Percentiles rank a stretch among this genome's conserved stretches.
phyloP scores from a whole-genome alignment of 2,329 filamentous ascomycete genomes.

The Fusarium staphyleae region DNA sequence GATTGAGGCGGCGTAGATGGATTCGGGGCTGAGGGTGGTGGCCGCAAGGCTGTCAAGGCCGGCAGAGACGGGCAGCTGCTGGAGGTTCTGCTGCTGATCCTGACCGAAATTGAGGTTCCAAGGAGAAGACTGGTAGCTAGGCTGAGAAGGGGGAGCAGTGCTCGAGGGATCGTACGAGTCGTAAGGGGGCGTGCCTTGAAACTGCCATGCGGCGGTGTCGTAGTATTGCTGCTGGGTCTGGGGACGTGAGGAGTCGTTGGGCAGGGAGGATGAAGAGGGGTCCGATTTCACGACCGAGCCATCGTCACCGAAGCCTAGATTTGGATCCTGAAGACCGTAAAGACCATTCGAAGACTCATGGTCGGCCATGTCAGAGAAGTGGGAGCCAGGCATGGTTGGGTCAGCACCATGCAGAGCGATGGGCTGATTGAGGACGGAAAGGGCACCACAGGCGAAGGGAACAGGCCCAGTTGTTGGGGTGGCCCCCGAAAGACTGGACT shows the following conservation, averaged over 20 bases:
- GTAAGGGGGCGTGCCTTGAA: conserved; percentile 57
- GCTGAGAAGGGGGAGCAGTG: conserved; percentile 45
- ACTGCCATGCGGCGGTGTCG: conserved; percentile 55
- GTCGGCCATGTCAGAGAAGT: conserved; percentile 49
- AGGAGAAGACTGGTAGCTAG: conserved; percentile 45
- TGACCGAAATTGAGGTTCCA: conserved; percentile 47
- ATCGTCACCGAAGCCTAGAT: conserved; percentile 49
- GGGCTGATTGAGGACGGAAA: conserved; percentile 40
- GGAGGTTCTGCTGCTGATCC: conserved; percentile 41
- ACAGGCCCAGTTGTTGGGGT: conserved; percentile 31
- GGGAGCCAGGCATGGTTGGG: conserved; percentile 41
- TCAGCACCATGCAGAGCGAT: conserved; percentile 42
- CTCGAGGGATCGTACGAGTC: conserved; percentile 53
- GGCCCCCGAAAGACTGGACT: conserved; percentile 26
- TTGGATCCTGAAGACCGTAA: conserved; percentile 55
- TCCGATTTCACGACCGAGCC: conserved; percentile 45
- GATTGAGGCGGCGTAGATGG: conserved; percentile 45
- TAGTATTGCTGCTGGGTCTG: conserved; percentile 46
- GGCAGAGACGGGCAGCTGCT: conserved; percentile 46
- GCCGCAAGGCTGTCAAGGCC: conserved; percentile 44
- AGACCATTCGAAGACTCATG: conserved; percentile 51
- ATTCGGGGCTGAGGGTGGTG: conserved; percentile 47
- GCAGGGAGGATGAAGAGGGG: conserved; percentile 40
- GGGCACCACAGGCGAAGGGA: conserved; percentile 24
- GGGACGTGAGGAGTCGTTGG: conserved; percentile 46